phyloP scores from a whole-genome alignment of 164 flowering plant species.

The Nymphaea colorata region DNA sequence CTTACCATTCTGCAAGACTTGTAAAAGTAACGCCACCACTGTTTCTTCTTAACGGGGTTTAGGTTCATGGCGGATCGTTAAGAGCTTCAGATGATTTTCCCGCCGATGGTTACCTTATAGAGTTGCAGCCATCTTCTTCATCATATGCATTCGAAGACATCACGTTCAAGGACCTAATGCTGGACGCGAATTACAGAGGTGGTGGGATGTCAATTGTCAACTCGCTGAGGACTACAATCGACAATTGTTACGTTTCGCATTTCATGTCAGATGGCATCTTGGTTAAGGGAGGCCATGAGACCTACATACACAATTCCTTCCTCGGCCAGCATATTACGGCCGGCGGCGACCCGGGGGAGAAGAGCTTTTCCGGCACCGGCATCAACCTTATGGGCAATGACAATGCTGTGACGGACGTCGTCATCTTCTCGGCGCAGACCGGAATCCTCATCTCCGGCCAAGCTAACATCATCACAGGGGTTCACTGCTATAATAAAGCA shows the following conservation, averaged over 20 bases:
- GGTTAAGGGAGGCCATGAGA: conserved; percentile 67
- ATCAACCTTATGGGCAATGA: conserved; percentile 62
- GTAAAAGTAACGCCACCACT: neutral
- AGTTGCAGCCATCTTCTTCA: conserved; percentile 32
- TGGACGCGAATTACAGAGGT: conserved; percentile 63
- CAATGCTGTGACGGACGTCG: conserved; percentile 69
- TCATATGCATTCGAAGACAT: conserved; percentile 44
- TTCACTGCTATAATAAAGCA: conserved; percentile 93
- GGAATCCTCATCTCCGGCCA: conserved; percentile 66
- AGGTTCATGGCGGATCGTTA: conserved; percentile 85
- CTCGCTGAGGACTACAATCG: conserved; percentile 64
- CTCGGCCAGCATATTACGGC: conserved; percentile 87
- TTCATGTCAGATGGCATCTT: conserved; percentile 47
- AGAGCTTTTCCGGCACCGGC: conserved; percentile 56
- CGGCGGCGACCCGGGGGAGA: conserved; percentile 53
- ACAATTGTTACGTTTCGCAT: conserved; percentile 78
- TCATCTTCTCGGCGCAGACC: conserved; percentile 55
- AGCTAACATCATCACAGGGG: conserved; percentile 67
- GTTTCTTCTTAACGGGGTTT: neutral
- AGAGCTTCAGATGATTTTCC: conserved; percentile 64
- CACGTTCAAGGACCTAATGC: conserved; percentile 50
- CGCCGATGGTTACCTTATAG: conserved; percentile 49
- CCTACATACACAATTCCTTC: conserved; percentile 62
- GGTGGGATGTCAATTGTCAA: conserved; percentile 56
- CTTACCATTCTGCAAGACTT: too few species aligned